phyloP scores from a whole-genome alignment of 2,329 filamentous ascomycete species.

The Ophiostoma perfectum region DNA sequence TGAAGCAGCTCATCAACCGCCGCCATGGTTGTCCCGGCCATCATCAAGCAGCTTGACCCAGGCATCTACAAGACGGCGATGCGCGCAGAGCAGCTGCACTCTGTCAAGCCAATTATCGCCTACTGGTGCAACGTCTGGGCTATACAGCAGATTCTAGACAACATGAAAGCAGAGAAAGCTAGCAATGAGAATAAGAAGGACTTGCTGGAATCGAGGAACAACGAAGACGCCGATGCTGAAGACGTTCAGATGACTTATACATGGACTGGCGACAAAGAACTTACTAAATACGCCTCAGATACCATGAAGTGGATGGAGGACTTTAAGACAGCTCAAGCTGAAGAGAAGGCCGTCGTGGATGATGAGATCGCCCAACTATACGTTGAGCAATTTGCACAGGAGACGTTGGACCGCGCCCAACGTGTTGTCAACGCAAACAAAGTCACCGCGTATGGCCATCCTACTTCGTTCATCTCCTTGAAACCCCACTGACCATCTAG shows the following conservation, averaged over 20 bases:
- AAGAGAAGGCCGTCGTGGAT: slow-evolving; percentile 79
- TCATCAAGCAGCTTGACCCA: slow-evolving; percentile 74
- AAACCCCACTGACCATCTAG: background rate
- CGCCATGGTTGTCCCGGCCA: slow-evolving; percentile 68
- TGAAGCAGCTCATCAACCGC: background rate
- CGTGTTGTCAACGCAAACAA: slow-evolving; percentile 75
- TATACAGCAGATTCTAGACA: slow-evolving; percentile 75
- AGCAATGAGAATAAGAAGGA: slow-evolving; percentile 1
- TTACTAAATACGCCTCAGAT: slow-evolving; percentile 85
- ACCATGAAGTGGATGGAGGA: slow-evolving; percentile 78
- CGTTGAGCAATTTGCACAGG: slow-evolving; percentile 86
- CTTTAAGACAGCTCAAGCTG: slow-evolving; percentile 65
- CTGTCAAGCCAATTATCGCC: slow-evolving; percentile 76
- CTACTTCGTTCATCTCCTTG: background rate
- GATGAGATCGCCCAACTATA: slow-evolving; percentile 84
- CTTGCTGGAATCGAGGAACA: background rate
- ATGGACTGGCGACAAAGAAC: slow-evolving; percentile 59
- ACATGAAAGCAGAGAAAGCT: background rate
- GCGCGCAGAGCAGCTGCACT: slow-evolving; percentile 77
- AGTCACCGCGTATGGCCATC: slow-evolving; percentile 53
- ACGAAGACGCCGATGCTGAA: slow-evolving; percentile 2
- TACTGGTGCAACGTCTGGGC: slow-evolving; percentile 98
- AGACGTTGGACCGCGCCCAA: slow-evolving; percentile 81
- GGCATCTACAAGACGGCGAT: slow-evolving; percentile 66
- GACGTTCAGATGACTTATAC: slow-evolving; percentile 47